Evolutionary conservation across 2,329 filamentous ascomycete species (phyloP).

Genomic region (Fusarium concolor): DNA sequence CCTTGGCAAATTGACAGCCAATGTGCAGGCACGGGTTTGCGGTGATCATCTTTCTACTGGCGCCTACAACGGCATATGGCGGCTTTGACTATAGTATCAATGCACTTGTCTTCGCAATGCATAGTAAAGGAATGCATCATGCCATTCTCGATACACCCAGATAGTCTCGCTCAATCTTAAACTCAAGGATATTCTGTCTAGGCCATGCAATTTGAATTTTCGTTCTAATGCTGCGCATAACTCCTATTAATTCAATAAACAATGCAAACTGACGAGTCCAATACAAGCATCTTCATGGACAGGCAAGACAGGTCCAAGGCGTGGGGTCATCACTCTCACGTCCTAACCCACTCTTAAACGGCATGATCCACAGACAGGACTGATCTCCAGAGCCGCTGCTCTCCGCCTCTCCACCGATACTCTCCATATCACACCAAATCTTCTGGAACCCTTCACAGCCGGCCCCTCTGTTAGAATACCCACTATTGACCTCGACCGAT

Average conservation of each 20-base stretch:
- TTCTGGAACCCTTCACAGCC: constrained; percentile 27
- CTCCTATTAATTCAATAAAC: constrained; percentile 6
- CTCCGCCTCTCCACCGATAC: constrained; percentile 30
- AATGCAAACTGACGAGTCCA: constrained; percentile 1
- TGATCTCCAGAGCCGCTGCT: constrained; percentile 33
- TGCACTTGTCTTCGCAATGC: neutral
- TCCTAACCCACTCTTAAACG: constrained; percentile 4
- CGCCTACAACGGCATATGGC: constrained; percentile 25
- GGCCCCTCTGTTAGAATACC: constrained; percentile 10
- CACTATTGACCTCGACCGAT: constrained; percentile 33
- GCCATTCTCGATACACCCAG: neutral
- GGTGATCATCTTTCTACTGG: neutral
- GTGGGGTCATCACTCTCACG: constrained; percentile 6
- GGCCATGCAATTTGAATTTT: constrained; percentile 6
- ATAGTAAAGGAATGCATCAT: neutral
- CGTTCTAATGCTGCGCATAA: constrained; percentile 3
- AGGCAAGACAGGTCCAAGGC: neutral
- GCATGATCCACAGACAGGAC: constrained; percentile 17
- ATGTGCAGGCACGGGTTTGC: constrained; percentile 8
- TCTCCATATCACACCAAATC: constrained; percentile 18
- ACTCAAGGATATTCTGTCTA: neutral
- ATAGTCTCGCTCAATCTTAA: neutral
- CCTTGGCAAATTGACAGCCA: neutral
- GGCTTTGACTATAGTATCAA: constrained; percentile 20
- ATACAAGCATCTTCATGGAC: neutral